Percentiles rank a stretch among this genome's conserved stretches.
These are phyloP conservation scores for Aspergillus sp. DNA, from an alignment of 2,329 filamentous ascomycete genomes.

Conservation along the genomic window DNA sequence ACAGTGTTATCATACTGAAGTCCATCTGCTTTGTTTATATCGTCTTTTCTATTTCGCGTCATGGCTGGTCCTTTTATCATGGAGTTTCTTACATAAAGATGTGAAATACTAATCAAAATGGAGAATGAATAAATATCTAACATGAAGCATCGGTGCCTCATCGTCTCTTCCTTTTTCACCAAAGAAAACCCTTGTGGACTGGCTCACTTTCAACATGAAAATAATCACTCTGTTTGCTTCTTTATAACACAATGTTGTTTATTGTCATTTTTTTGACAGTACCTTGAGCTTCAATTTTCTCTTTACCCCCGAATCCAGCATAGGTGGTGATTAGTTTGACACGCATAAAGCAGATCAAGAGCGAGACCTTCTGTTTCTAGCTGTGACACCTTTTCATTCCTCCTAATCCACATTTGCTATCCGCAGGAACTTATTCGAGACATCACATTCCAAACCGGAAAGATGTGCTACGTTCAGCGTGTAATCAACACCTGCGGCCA, in stretches of 20 bases:
- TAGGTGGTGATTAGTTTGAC: too few species aligned
- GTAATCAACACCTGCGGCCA: slow-evolving; percentile 18
- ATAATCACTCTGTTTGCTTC: background rate
- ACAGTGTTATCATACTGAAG: background rate
- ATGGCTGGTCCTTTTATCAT: background rate
- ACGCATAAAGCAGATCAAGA: too few species aligned
- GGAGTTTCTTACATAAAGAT: background rate
- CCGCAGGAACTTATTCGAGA: too few species aligned
- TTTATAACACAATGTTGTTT: background rate
- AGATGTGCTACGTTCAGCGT: slow-evolving; percentile 17
- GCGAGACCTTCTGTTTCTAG: too few species aligned
- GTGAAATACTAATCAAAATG: background rate
- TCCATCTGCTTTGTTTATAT: background rate
- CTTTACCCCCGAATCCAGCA: too few species aligned
- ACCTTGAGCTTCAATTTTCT: background rate
- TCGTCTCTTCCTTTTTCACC: too few species aligned
- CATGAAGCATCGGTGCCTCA: background rate
- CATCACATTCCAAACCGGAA: background rate
- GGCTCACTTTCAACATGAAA: background rate
- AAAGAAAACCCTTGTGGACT: too few species aligned
- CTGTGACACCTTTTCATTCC: too few species aligned
- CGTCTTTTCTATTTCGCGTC: background rate
- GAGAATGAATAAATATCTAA: background rate
- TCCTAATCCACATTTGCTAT: too few species aligned
- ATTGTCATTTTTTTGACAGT: too few species aligned